Conservation (phyloP, 441 rosid species). For the Syzygium syzygioides region DNA sequence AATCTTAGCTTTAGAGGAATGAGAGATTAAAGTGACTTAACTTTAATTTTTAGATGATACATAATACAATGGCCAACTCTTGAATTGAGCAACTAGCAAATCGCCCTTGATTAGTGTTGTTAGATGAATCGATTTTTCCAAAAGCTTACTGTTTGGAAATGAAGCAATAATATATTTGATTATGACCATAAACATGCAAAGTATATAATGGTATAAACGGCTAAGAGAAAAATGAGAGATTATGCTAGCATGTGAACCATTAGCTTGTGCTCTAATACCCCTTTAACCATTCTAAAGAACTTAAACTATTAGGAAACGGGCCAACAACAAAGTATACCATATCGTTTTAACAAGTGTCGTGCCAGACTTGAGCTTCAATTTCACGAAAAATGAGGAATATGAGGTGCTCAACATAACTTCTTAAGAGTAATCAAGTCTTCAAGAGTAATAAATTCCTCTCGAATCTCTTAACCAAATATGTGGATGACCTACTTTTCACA, state of each 20-base stretch:
- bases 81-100: background rate
- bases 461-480: background rate
- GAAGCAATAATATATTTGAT: background rate
- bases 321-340: background rate
- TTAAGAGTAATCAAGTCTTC: background rate
- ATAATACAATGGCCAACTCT: background rate
- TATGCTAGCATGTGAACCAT: background rate
- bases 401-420: background rate
- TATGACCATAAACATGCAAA: background rate
- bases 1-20: background rate
- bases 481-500: background rate
- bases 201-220: background rate
- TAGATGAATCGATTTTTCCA: background rate
- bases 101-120: background rate
- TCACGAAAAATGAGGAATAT: background rate
- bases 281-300: background rate
- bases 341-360: background rate
- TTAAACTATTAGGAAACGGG: background rate
- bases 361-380: background rate
- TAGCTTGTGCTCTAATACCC: background rate
- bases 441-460: background rate
- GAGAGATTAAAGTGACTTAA: background rate
- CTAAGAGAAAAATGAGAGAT: background rate
- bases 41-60: background rate
- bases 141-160: background rate